These are phyloP conservation scores for Cyclanthera cordifolia DNA, from an alignment of 306 rosid species.

Conservation along the genomic window DNA sequence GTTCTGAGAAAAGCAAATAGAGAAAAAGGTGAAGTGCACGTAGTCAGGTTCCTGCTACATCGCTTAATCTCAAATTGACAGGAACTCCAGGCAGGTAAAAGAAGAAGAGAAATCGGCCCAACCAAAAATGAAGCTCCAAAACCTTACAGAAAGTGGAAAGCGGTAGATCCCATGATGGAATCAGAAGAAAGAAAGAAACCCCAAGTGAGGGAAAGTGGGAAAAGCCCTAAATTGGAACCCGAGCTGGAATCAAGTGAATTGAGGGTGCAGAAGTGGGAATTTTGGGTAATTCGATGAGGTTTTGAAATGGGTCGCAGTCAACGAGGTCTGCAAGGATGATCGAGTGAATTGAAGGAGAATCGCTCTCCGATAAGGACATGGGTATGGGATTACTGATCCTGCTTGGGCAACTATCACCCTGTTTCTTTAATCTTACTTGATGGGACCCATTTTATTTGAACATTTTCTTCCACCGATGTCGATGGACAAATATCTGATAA, in stretches of 20 bases:
- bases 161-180: neutral
- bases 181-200: neutral
- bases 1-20: neutral
- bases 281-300: neutral
- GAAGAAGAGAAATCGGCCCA: neutral
- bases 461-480: neutral
- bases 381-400: too few relatives aligned
- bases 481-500: neutral
- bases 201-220: neutral
- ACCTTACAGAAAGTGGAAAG: neutral
- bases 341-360: too few relatives aligned
- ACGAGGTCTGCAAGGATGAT: too few relatives aligned
- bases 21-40: neutral
- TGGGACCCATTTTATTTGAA: neutral
- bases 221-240: slow-evolving; percentile 1
- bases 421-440: neutral
- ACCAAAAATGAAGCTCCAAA: neutral
- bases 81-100: neutral
- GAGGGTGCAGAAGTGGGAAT: neutral
- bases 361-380: too few relatives aligned
- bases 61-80: neutral
- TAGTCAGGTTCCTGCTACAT: slow-evolving; percentile 3
- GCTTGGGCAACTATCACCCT: neutral
- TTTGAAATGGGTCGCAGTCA: slow-evolving; percentile 8
- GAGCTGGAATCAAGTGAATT: neutral